phyloP scores from a whole-genome alignment of 306 rosid species.

The Malus asiatica region DNA sequence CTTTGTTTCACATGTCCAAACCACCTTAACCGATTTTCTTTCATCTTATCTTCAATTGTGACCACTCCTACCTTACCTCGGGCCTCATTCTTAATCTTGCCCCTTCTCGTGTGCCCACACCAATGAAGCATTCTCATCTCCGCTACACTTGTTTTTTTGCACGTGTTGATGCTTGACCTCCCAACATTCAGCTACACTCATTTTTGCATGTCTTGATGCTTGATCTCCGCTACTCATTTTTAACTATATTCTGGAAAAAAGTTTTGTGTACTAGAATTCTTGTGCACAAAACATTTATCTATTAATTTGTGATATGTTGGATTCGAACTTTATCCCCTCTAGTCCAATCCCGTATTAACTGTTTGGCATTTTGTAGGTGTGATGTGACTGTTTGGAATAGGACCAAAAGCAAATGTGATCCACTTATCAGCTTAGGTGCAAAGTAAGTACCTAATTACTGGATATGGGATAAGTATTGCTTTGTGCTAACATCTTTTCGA shows the following conservation, averaged over 20 bases:
- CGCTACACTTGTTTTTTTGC: too few species aligned
- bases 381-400: constrained; percentile 91
- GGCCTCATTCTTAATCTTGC: too few species aligned
- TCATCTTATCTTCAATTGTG: too few species aligned
- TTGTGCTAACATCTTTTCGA: not conserved
- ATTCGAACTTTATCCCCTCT: not conserved
- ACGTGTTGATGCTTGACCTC: too few species aligned
- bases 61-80: too few species aligned
- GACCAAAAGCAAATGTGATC: constrained; percentile 86
- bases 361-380: constrained; percentile 35
- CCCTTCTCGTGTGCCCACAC: too few species aligned
- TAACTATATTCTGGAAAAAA: not conserved
- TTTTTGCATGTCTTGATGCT: too few species aligned
- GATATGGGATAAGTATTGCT: not conserved
- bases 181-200: too few species aligned
- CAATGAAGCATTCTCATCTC: too few species aligned
- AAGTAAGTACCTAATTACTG: constrained; percentile 41
- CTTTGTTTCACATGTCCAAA: too few species aligned
- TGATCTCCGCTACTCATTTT: not conserved
- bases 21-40: too few species aligned
- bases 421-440: constrained; percentile 79
- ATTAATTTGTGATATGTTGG: not conserved
- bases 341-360: constrained; percentile 1
- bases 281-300: not conserved
- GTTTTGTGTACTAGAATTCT: not conserved